Evolutionary conservation across 1,139 yeast species (phyloP).

Genomic region (Sugiyamaella paludigena): DNA sequence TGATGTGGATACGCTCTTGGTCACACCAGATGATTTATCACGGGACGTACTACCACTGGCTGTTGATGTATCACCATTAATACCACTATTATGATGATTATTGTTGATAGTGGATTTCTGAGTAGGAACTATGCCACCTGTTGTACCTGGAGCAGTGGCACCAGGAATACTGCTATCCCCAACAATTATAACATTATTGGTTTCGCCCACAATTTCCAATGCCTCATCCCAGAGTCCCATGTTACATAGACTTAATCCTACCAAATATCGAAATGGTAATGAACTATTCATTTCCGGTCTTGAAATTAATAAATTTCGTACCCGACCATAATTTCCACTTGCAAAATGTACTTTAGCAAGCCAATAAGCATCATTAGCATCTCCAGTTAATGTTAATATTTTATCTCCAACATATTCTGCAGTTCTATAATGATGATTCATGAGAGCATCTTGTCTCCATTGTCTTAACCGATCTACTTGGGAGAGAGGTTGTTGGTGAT

Average conservation of each 20-base stretch:
- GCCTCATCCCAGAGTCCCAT: constrained; percentile 88
- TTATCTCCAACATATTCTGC: constrained; percentile 94
- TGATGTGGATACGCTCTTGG: too few species aligned
- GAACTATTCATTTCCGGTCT: constrained; percentile 40
- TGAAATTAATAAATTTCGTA: constrained; percentile 56
- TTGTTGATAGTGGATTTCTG: too few species aligned
- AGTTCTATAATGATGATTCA: constrained; percentile 88
- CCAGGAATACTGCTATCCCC: not conserved
- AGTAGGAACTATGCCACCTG: not conserved
- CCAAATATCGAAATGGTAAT: constrained; percentile 78
- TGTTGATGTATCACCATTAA: not conserved
- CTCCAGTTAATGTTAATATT: constrained; percentile 71
- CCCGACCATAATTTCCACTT: constrained; percentile 75
- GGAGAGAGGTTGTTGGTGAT: constrained; percentile 40
- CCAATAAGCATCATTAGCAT: constrained; percentile 96
- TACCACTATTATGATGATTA: too few species aligned
- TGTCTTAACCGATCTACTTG: constrained; percentile 83
- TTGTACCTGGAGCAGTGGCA: not conserved
- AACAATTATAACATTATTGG: constrained; percentile 40
- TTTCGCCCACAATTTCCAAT: constrained; percentile 77
- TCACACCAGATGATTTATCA: not conserved
- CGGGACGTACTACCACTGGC: not conserved
- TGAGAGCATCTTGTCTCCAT: constrained; percentile 92
- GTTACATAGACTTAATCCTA: constrained; percentile 72
- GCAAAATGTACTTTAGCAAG: constrained; percentile 83